Conservation (phyloP, 306 rosid genomes). For the Delonix regia region DNA sequence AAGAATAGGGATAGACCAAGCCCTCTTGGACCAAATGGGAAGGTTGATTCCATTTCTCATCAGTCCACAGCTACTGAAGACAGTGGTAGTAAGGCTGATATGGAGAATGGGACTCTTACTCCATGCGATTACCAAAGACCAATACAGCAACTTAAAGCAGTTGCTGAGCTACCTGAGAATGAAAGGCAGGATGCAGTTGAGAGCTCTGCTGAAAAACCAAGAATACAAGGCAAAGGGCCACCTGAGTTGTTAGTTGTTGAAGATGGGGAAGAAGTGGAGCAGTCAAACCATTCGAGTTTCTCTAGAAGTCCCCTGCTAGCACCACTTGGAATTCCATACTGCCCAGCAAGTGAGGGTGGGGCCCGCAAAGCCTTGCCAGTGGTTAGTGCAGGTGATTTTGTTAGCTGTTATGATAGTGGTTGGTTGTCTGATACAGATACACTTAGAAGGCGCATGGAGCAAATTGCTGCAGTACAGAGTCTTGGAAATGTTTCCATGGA, state of each 20-base stretch:
- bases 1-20: slow-evolving; percentile 91
- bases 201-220: slow-evolving; percentile 54
- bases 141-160: slow-evolving; percentile 68
- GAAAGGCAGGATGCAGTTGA: slow-evolving; percentile 53
- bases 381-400: slow-evolving; percentile 53
- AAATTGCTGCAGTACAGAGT: slow-evolving; percentile 78
- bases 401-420: slow-evolving; percentile 66
- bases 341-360: slow-evolving; percentile 85
- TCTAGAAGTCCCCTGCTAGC: slow-evolving; percentile 71
- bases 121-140: slow-evolving; percentile 86
- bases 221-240: slow-evolving; percentile 54
- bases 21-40: slow-evolving; percentile 94
- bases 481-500: slow-evolving; percentile 82
- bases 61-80: slow-evolving; percentile 66
- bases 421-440: slow-evolving; percentile 70
- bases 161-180: slow-evolving; percentile 74
- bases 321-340: slow-evolving; percentile 89
- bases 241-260: slow-evolving; percentile 47
- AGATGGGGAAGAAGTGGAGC: slow-evolving; percentile 73
- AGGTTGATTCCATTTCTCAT: slow-evolving; percentile 57
- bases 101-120: slow-evolving; percentile 73
- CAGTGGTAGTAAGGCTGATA: slow-evolving; percentile 59
- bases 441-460: slow-evolving; percentile 91
- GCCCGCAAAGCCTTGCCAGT: slow-evolving; percentile 69
- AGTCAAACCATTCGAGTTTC: slow-evolving; percentile 50